Percentiles rank a stretch among this genome's conserved stretches.
Conservation (phyloP, 2,329 filamentous ascomycete genomes). For the Neonectria magnoliae region DNA sequence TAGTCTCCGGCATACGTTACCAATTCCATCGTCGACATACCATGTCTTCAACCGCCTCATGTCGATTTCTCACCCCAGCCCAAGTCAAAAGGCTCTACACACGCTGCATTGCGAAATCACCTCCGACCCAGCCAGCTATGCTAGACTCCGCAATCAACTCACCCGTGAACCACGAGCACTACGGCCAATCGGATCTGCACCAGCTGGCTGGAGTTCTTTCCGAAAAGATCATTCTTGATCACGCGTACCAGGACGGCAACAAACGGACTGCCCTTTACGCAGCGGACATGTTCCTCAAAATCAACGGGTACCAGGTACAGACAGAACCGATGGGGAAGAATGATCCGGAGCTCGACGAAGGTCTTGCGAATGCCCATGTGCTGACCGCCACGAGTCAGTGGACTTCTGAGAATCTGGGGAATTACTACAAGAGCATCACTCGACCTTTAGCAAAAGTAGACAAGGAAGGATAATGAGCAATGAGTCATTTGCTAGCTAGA, state of each 20-base stretch:
- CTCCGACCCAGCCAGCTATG: conserved; percentile 26
- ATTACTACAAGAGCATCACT: conserved; percentile 26
- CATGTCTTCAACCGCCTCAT: not conserved
- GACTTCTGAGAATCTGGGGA: conserved; percentile 30
- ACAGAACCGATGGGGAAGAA: not conserved
- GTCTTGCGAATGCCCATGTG: conserved; percentile 29
- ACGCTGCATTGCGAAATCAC: conserved; percentile 2
- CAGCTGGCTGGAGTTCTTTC: conserved; percentile 34
- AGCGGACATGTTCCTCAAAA: conserved; percentile 35
- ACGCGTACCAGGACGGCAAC: conserved; percentile 35
- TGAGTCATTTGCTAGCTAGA: no score
- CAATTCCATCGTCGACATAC: no score
- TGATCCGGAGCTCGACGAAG: conserved; percentile 13
- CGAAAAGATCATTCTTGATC: conserved; percentile 35
- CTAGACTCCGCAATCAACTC: conserved; percentile 31
- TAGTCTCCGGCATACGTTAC: no score
- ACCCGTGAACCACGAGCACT: conserved; percentile 27
- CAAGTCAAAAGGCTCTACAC: conserved; percentile 25
- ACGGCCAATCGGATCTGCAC: conserved; percentile 32
- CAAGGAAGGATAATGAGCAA: not conserved
- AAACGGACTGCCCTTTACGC: conserved; percentile 31
- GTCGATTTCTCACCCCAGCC: conserved; percentile 23
- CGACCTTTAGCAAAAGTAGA: conserved; percentile 3
- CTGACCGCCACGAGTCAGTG: conserved; percentile 29
- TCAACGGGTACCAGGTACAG: conserved; percentile 33